These are phyloP conservation scores for Phoenix dactylifera DNA, from an alignment of 176 grass and related monocot genomes.

Conservation along the genomic window DNA sequence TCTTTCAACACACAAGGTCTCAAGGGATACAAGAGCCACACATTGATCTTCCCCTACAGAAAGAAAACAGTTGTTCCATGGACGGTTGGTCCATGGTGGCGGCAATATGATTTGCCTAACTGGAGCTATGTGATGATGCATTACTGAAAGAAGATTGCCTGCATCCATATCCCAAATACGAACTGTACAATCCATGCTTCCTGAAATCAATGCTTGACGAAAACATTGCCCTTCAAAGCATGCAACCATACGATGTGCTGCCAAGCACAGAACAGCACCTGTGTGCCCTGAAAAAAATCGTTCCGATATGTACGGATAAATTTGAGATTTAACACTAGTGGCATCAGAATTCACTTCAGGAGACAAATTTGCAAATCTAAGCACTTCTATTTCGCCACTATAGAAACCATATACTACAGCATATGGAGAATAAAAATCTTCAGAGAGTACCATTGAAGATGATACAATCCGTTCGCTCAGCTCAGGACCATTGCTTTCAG, in stretches of 20 bases:
- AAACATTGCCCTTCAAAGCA: conserved; percentile 30
- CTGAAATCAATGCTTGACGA: conserved; percentile 58
- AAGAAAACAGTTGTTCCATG: conserved; percentile 87
- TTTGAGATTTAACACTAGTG: conserved; percentile 18
- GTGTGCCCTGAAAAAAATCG: conserved; percentile 73
- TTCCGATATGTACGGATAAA: conserved; percentile 71
- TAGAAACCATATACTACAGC: conserved; percentile 93
- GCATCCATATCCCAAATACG: conserved; percentile 76
- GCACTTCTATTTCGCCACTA: conserved; percentile 89
- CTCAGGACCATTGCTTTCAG: conserved; percentile 7
- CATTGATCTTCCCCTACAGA: conserved; percentile 83
- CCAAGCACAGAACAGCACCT: conserved; percentile 83
- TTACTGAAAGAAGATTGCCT: conserved; percentile 50
- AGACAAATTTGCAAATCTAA: conserved; percentile 53
- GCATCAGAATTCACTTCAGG: conserved; percentile 43
- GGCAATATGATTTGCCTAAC: conserved; percentile 82
- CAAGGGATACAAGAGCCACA: conserved; percentile 78
- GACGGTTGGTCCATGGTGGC: conserved; percentile 45
- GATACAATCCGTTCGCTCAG: conserved; percentile 46
- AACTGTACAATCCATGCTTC: conserved; percentile 63
- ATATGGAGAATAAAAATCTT: conserved; percentile 73
- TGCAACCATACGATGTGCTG: conserved; percentile 57
- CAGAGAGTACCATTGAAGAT: conserved; percentile 83
- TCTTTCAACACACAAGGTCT: conserved; percentile 82
- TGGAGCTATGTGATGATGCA: conserved; percentile 79